These are phyloP conservation scores for Planoprotostelium fungivorum DNA, from an alignment of 78 protist genomes.

Conservation along the genomic window DNA sequence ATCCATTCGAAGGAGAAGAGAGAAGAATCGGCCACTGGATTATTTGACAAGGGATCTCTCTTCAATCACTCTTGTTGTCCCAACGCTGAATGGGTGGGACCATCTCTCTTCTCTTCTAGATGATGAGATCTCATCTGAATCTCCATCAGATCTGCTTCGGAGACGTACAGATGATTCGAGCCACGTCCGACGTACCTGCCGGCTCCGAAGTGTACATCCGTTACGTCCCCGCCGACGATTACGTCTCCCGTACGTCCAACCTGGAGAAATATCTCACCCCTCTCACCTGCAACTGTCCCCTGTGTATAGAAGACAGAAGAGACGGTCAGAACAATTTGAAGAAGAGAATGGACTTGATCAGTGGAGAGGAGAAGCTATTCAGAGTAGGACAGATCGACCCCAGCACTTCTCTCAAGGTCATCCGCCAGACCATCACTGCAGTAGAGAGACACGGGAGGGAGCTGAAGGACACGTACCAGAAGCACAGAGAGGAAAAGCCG, in stretches of 20 bases:
- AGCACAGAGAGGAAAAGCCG: not conserved
- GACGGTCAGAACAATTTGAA: conserved; percentile 2
- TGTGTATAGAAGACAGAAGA: not conserved
- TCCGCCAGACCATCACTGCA: not conserved
- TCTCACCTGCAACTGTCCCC: not conserved
- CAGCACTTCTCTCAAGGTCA: not conserved
- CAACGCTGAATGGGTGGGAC: not conserved
- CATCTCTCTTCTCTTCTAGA: not conserved
- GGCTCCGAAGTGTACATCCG: not conserved
- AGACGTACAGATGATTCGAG: not conserved
- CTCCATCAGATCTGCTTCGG: not conserved
- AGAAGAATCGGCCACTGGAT: not conserved
- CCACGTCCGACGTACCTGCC: not conserved
- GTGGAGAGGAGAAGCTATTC: too few relatives aligned
- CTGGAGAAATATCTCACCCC: not conserved
- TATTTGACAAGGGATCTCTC: not conserved
- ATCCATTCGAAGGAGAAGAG: not conserved
- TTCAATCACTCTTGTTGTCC: not conserved
- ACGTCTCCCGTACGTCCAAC: not conserved
- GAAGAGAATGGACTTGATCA: not conserved
- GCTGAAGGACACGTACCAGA: not conserved
- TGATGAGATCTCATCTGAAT: too few relatives aligned
- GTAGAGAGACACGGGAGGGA: not conserved
- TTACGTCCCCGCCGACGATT: not conserved
- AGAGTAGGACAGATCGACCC: not conserved